These are phyloP conservation scores for Carex cristatella DNA, from an alignment of 176 grass and related monocot genomes.

Conservation along the genomic window DNA sequence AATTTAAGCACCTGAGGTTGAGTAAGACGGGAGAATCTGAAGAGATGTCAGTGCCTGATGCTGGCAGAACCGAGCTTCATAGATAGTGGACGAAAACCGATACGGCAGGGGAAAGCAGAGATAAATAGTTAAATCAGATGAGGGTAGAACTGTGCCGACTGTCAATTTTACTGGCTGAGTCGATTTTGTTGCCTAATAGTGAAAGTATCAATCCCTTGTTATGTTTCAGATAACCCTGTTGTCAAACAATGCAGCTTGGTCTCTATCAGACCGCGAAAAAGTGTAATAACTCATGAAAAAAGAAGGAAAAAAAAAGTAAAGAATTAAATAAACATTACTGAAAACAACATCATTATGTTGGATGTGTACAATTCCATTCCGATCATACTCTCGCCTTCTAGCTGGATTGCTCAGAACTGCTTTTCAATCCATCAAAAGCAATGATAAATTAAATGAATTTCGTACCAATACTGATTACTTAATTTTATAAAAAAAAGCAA, in stretches of 20 bases:
- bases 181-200: too few relatives aligned
- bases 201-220: slow-evolving; percentile 81
- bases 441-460: neutral
- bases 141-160: too few relatives aligned
- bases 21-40: too few relatives aligned
- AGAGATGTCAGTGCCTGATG: too few relatives aligned
- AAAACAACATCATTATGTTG: slow-evolving; percentile 78
- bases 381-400: slow-evolving; percentile 78
- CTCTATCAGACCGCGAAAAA: neutral
- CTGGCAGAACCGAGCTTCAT: too few relatives aligned
- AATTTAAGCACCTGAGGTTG: too few relatives aligned
- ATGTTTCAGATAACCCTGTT: slow-evolving; percentile 86
- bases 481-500: neutral
- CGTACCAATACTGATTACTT: neutral
- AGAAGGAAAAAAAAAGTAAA: neutral
- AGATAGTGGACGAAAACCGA: too few relatives aligned
- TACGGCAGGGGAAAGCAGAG: too few relatives aligned
- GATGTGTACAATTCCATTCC: slow-evolving; percentile 56
- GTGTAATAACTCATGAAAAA: neutral
- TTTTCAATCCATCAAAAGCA: slow-evolving; percentile 16
- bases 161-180: too few relatives aligned
- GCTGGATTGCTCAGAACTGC: slow-evolving; percentile 86
- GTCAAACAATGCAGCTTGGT: neutral
- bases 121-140: too few relatives aligned
- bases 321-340: slow-evolving; percentile 9